Base-by-base conservation (phyloP, 352 stramenopile genomes). In the Albugo laibachii region DNA sequence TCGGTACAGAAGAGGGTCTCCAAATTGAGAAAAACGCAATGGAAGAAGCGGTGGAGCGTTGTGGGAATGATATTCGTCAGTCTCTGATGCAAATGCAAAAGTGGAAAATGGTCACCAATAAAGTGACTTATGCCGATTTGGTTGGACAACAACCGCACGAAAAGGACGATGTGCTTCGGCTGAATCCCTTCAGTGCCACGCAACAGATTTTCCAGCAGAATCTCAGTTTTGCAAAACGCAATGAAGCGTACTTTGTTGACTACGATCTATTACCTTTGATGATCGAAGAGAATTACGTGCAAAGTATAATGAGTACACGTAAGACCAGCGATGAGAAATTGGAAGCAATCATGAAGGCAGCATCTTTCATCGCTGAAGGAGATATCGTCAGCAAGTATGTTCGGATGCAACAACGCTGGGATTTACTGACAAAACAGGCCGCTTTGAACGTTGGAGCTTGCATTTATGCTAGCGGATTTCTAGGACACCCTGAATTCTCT, bases 241-340 rank as follows among this genome's bases (percentile, higher is more conserved):
- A 89, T 48, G 91, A 99, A 62, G 87, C 92, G 11, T 99, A 96
- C 63, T 99, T 99, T 63, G 92, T 96, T 13, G 95, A 99, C 64
- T 99, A 99, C 58, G 89, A 95, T 60, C 67, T 99, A 35, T 94
- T 97, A 63, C 95, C 95, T 14, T 65, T 99, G 21, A 85, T 98
- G 62, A 61, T 99, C 5, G 89, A 98, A 55, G 80, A 85, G 57
- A 78, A 93, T 50, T 83, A 87, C 56, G 79, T 89, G 31, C 62
- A 80, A 46, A 86, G 73, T 48, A 74, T 91, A 47, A 81, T 82
- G 67, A 80, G 70, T 50, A 78, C 85, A 54, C 54, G 62, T 34
- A 72, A 53, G 14, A 66, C 66, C 34, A 71, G 65, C 0, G 64
- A 85, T 16, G 63, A 91, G 37, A 86, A 83, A 47, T 58, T 98